Conservation (phyloP, 148 eudicot species). For the Rhododendron henanense region DNA sequence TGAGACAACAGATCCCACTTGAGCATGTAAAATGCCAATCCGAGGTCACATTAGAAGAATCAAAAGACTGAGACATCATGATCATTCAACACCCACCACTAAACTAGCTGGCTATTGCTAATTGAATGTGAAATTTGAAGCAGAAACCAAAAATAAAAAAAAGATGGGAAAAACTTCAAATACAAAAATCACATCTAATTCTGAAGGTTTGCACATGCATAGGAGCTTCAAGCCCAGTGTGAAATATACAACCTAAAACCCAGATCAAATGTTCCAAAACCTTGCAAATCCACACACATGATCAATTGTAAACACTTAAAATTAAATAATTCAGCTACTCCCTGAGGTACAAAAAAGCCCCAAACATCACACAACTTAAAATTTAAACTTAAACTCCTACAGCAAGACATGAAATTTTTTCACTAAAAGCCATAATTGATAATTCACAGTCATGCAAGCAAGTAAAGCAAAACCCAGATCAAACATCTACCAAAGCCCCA, state of each 20-base stretch:
- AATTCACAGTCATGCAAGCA: background rate
- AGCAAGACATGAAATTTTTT: background rate
- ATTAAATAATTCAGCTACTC: background rate
- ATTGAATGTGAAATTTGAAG: background rate
- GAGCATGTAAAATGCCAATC: background rate
- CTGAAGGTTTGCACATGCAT: background rate
- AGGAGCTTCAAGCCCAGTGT: background rate
- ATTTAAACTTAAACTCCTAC: background rate
- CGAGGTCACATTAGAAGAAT: background rate
- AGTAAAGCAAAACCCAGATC: slow-evolving; percentile 5
- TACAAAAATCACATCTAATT: background rate
- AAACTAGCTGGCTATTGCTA: background rate
- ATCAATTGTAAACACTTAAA: background rate
- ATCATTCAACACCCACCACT: background rate
- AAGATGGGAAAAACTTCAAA: background rate
- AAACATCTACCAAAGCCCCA: background rate
- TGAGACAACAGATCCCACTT: background rate
- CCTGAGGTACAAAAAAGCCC: background rate
- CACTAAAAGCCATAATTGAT: background rate
- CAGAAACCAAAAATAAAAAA: too few relatives aligned
- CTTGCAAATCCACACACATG: background rate
- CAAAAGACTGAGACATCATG: background rate
- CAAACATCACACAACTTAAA: background rate
- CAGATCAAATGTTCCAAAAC: slow-evolving; percentile 2
- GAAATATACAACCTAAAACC: background rate